These are phyloP conservation scores for Pseudogymnoascus sp. DNA, from an alignment of 2,329 filamentous ascomycete species.

Conservation along the genomic window DNA sequence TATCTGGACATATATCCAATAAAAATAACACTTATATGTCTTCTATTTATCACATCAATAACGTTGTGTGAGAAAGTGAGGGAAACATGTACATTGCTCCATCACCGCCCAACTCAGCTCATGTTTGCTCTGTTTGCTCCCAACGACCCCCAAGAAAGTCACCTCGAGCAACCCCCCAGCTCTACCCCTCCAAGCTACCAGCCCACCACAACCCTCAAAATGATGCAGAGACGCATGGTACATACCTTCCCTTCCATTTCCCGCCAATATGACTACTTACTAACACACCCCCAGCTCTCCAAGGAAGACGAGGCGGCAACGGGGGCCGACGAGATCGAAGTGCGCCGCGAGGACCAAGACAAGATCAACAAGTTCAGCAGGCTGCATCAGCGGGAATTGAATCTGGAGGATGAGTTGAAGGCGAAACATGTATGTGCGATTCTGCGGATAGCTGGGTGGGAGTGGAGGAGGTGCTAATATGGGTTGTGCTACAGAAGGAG, in stretches of 20 bases:
- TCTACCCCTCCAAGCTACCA: conserved; percentile 7
- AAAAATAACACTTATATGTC: neutral
- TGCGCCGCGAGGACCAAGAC: conserved; percentile 94
- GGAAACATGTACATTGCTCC: neutral
- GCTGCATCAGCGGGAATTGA: conserved; percentile 77
- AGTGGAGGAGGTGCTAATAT: conserved; percentile 16
- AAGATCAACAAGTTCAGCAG: conserved; percentile 98
- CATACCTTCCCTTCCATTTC: conserved; percentile 16
- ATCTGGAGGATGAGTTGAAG: conserved; percentile 74
- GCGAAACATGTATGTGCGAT: conserved; percentile 61
- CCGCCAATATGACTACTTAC: neutral
- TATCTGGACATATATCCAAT: neutral
- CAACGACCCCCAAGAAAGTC: neutral
- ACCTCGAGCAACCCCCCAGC: neutral
- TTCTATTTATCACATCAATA: neutral
- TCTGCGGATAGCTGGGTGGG: neutral
- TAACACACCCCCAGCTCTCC: conserved; percentile 59
- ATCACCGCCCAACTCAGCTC: neutral
- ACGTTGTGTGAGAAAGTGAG: neutral
- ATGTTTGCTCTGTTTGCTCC: conserved; percentile 6
- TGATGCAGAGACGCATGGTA: conserved; percentile 58
- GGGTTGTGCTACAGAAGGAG: conserved; percentile 67
- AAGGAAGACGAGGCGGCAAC: conserved; percentile 81
- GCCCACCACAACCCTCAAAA: conserved; percentile 25
- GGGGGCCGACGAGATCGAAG: conserved; percentile 76